Evolutionary conservation across 2,329 filamentous ascomycete species (phyloP).

Genomic region (Elsinoe batatas): DNA sequence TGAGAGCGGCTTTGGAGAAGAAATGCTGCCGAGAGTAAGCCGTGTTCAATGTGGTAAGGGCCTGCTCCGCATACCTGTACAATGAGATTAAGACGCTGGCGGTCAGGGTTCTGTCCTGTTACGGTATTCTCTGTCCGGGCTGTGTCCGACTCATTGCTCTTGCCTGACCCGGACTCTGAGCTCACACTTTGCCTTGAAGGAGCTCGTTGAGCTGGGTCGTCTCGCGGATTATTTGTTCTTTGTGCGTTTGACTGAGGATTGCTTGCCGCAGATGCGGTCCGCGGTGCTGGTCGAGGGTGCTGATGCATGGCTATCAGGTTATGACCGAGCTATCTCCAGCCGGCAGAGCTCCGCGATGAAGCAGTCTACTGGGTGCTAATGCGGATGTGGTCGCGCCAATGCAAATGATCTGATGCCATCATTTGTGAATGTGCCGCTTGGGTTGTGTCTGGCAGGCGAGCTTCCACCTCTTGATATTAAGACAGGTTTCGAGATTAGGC

Average conservation of each 20-base stretch:
- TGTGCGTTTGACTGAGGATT: slow-evolving; percentile 62
- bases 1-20: slow-evolving; percentile 74
- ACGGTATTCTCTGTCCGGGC: slow-evolving; percentile 15
- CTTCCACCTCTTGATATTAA: slow-evolving; percentile 2
- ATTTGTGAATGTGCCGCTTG: neutral
- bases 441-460: neutral
- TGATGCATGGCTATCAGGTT: slow-evolving; percentile 64
- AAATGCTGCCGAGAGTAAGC: slow-evolving; percentile 57
- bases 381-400: slow-evolving; percentile 10
- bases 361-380: neutral
- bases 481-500: slow-evolving; percentile 8
- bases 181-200: slow-evolving; percentile 34
- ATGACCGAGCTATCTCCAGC: slow-evolving; percentile 3
- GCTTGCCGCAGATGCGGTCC: slow-evolving; percentile 61
- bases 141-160: slow-evolving; percentile 14
- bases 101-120: slow-evolving; percentile 51
- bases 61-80: slow-evolving; percentile 57
- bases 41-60: slow-evolving; percentile 20
- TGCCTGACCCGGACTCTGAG: slow-evolving; percentile 18
- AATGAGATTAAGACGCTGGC: slow-evolving; percentile 83
- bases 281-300: slow-evolving; percentile 66
- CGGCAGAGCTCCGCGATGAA: neutral
- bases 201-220: slow-evolving; percentile 43
- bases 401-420: slow-evolving; percentile 11
- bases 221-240: slow-evolving; percentile 63